Base-by-base conservation (phyloP, 257 asterid species). In the Plantago elongata region DNA sequence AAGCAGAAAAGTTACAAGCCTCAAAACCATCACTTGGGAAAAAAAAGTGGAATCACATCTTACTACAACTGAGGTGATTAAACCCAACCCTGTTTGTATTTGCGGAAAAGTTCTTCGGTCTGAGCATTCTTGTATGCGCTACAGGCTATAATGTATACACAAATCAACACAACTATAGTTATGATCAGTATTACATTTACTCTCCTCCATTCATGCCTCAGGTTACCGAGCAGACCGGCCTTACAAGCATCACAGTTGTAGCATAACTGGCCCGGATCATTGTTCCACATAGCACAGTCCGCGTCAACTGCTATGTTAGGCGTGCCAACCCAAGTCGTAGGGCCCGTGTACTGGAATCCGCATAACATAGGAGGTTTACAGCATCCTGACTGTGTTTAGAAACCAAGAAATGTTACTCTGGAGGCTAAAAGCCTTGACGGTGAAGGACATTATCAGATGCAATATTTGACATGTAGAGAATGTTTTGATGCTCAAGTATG, bases 61-160 rank as follows among this genome's bases (percentile, higher is more conserved):
- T 14, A 29, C 11, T 45, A 54, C 49, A 29, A 14, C 12, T 18
- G 29, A 2, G 5, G 13, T 52, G n/a, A 47, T 54, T 65, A 80
- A 40, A 71, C 62, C 86, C 91, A 83, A 0, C 96, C 94, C 51
- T 54, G 76, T 54, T 88, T 90, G 80, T 85, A 80, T 22, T 77
- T 71, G 48, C 73, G 61, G 65, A 84, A 87, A 37, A 87, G 81
- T 57, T 70, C 69, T 57, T 83, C 94, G 1, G 96, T 88, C 45
- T 85, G 98, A 9, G 95, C 96, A 59, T 91, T 91, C 69, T 77
- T 82, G 74, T 82, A 84, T 0, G 98, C 98, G 60, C 94, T 79
- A 76, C 96, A 91, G 1, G 83, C 98, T 5, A 91, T 62, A 9
- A 88, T 67, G 64, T 91, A 91, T 15, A 91, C 81, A 34, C 70